Evolutionary conservation across 257 asterid genomes (phyloP), one percentile per base, ranked within the genome.

Genomic region (Linaria vulgaris): DNA sequence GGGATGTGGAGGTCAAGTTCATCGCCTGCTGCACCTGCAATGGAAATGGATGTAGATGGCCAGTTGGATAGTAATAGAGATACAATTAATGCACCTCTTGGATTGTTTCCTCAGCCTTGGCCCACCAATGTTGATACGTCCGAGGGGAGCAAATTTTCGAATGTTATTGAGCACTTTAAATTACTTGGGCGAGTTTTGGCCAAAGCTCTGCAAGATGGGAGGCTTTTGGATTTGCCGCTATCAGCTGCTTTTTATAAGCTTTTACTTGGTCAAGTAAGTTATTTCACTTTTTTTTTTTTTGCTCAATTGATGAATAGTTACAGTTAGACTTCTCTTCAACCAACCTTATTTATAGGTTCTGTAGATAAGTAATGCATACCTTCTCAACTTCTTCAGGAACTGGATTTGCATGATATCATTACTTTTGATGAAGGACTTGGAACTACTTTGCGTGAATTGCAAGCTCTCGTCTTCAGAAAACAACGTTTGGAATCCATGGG

Each of bases 171-270:
- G 64, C 76, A 89, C 72, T 86, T 85, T 61, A 83, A 86, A 43
- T 83, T 89, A 73, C 95, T 89, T 61, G 98, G 98, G 47, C 85
- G 90, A 76, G 95, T 87, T 71, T 80, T 87, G 95, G 97, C 97
- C 24, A 92, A 89, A 79, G 95, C 97, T 66, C 96, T 92, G 69
- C 99, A 92, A 66, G 99, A 92, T 73, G 97, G 96, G 59, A 84
- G 98, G 78, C 96, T 92, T 51, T 79, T 92, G 80, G 99, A 92
- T 80, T 63, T 92, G 68, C 94, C 99, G 16, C 71, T 92, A 52
- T 89, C 99, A 51, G 69, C 67, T 69, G 87, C 97, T 23, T 92
- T 92, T 59, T 82, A 85, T 78, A 92, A 83, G 76, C 95, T 92
- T 59, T 68, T 83, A 41, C 97, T 89, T 57, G 87, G 94, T 69